Evolutionary conservation across 805 yeast genomes (phyloP), one percentile per base, ranked within the genome.

Genomic region (Wickerhamiella galacta): DNA sequence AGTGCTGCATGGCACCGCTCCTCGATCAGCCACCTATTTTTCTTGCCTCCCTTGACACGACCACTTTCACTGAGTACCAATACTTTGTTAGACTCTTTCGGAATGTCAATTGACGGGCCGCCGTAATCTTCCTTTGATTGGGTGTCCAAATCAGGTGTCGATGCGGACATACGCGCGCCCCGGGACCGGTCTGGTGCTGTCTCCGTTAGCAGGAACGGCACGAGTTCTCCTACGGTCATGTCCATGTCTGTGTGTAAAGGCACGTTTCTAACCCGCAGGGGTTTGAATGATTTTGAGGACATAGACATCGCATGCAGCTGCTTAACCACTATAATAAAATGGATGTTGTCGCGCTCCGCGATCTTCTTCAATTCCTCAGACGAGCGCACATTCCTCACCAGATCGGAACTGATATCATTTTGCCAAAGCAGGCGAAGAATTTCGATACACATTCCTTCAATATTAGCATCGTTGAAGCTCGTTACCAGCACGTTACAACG

Each of bases 21-120:
- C 38, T 81, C 93, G 77, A 79, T 44, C 68, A 72, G 39, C 80
- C 92, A 48, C 70, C 71, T 75, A 48, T 75, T 79, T 38, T 71
- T 70, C 50, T 77, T 79, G 32, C 77, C 70, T 31, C 71, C 72
- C 15, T 90, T 53, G 32, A 47, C 77, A 51, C 77, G 68, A 3
- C 81, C 80, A 2, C 90, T 85, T 44, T 79, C 81, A 45, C 81
- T 81, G 2, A 81, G 69, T 2, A 87, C 75, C 32, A 74, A 45
- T 9, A 39, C 21, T 26, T 19, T 25, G 30, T 7, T 28, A 5
- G 28, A 15, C 9, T 30, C 19, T 9, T 3, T 10, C 7, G 14
- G n/a, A 18, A 16, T 16, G 12, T n/a, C n/a, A n/a, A n/a, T n/a
- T n/a, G n/a, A n/a, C n/a, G n/a, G n/a, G n/a, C n/a, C n/a, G n/a